A percentile compares a stretch with the other conserved stretches of the same genome.
phyloP scores from a whole-genome alignment of 2,329 filamentous ascomycete genomes.

The Penicillium sp. region DNA sequence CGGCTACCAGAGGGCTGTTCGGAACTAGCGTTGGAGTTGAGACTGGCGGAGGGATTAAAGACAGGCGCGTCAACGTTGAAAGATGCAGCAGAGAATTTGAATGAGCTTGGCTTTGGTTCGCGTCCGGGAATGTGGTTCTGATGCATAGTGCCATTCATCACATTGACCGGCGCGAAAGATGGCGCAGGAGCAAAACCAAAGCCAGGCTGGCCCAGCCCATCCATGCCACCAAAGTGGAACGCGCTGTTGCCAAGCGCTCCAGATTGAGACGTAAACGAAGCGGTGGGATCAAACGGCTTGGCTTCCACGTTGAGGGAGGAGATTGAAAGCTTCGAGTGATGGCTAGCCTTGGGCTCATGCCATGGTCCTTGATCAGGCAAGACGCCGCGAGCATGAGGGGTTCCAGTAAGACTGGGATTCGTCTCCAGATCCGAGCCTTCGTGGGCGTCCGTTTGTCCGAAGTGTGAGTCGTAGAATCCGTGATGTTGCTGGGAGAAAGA shows the following conservation, averaged over 20 bases:
- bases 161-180: constrained; percentile 64
- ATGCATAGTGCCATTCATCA: constrained; percentile 21
- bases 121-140: constrained; percentile 12
- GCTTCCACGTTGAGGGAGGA: constrained; percentile 87
- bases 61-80: constrained; percentile 76
- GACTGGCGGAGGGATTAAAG: constrained; percentile 64
- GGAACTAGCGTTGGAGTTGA: constrained; percentile 29
- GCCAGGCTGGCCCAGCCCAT: constrained; percentile 27
- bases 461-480: constrained; percentile 38
- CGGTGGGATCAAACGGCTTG: constrained; percentile 74
- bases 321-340: constrained; percentile 68
- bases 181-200: constrained; percentile 60
- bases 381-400: constrained; percentile 49
- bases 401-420: constrained; percentile 71
- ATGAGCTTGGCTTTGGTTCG: constrained; percentile 37
- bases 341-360: constrained; percentile 45
- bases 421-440: constrained; percentile 70
- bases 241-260: constrained; percentile 46
- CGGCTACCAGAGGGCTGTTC: constrained; percentile 23
- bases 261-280: constrained; percentile 51
- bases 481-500: constrained; percentile 33
- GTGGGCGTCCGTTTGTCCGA: constrained; percentile 39
- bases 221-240: constrained; percentile 45
- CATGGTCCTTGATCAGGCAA: constrained; percentile 35
- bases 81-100: constrained; percentile 68